These are phyloP conservation scores for Eragrostis nindensis DNA, from an alignment of 176 grass and related monocot species.

Conservation along the genomic window DNA sequence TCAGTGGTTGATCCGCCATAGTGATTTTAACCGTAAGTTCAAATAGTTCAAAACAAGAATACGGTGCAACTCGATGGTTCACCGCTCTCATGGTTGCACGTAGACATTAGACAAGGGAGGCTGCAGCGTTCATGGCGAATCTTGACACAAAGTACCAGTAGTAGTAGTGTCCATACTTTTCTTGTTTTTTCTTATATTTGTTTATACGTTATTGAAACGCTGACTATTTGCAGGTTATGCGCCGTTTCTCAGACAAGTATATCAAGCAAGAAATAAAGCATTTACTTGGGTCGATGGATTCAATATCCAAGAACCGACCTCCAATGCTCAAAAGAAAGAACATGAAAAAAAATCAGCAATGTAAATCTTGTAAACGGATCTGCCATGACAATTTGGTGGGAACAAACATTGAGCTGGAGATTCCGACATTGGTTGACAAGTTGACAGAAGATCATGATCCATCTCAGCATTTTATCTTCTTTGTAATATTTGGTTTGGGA, in stretches of 20 bases:
- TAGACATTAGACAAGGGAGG: no score
- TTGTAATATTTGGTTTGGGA: not conserved
- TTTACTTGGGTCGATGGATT: no score
- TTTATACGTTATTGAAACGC: no score
- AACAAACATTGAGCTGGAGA: not conserved
- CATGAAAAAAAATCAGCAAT: not conserved
- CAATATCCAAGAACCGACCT: not conserved
- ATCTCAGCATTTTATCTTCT: not conserved
- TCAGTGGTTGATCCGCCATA: no score
- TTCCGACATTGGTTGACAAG: not conserved
- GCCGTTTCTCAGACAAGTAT: not conserved
- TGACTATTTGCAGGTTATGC: not conserved
- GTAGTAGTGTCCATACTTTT: no score
- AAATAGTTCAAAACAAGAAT: no score
- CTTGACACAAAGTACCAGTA: no score
- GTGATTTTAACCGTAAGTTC: no score
- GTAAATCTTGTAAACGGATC: not conserved
- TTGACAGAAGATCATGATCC: not conserved
- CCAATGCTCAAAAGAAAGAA: not conserved
- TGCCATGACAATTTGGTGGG: not conserved
- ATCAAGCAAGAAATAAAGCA: not conserved
- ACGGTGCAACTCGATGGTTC: no score
- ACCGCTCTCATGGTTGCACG: no score
- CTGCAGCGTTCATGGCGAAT: no score
- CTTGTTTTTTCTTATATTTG: no score